A percentile compares a stretch with the other conserved stretches of the same genome.
Evolutionary conservation across 805 yeast genomes (phyloP).

Genomic region (Saccharomycopsis vini): DNA sequence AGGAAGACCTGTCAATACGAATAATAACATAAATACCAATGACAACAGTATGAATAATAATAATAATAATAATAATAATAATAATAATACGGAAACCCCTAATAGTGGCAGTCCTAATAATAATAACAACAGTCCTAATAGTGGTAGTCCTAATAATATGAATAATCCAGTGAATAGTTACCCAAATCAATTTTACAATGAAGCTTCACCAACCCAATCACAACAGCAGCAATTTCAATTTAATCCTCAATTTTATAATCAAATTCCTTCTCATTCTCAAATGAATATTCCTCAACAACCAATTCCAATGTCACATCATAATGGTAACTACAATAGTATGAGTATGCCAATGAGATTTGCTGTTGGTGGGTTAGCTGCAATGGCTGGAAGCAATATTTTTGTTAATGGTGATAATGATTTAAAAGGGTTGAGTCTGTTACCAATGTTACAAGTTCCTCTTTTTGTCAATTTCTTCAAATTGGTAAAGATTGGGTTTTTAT

Average conservation of each 20-base stretch:
- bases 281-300: constrained; percentile 1
- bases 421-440: constrained; percentile 8
- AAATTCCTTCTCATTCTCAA: background rate
- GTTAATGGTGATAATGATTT: constrained; percentile 1
- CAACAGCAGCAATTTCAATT: background rate
- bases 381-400: constrained; percentile 12
- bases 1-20: too few species aligned
- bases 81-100: background rate
- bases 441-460: background rate
- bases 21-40: background rate
- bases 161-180: too few species aligned
- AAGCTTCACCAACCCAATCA: too few species aligned
- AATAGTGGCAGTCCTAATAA: background rate
- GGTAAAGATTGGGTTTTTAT: background rate
- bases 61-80: background rate
- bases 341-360: constrained; percentile 14
- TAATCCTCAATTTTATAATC: constrained; percentile 1
- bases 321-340: constrained; percentile 3
- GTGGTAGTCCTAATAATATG: too few species aligned
- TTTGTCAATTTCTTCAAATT: constrained; percentile 1
- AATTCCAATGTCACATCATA: background rate
- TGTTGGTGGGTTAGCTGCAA: constrained; percentile 10
- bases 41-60: background rate
- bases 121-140: too few species aligned
- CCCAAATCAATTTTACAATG: too few species aligned